These are phyloP conservation scores for Tricholoma furcatifolium DNA, from an alignment of 768 basidiomycete genomes.

Conservation along the genomic window DNA sequence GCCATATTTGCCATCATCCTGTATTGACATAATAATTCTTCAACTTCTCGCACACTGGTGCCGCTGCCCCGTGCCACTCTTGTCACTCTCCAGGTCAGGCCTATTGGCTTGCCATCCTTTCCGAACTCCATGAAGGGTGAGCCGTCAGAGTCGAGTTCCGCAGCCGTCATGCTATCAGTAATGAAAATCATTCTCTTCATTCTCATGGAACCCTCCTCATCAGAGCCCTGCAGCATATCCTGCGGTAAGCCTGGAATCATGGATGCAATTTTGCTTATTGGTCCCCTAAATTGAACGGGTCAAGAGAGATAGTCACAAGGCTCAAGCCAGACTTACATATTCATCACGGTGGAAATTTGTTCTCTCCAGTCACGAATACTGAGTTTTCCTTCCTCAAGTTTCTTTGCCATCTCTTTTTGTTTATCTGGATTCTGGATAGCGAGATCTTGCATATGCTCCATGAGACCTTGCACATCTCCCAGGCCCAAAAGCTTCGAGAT, in stretches of 20 bases:
- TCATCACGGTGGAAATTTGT: slow-evolving; percentile 97
- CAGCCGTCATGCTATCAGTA: slow-evolving; percentile 94
- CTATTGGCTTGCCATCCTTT: slow-evolving; percentile 80
- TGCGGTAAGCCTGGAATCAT: slow-evolving; percentile 98
- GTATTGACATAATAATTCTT: slow-evolving; percentile 94
- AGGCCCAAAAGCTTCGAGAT: slow-evolving; percentile 94
- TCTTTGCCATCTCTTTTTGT: slow-evolving; percentile 97
- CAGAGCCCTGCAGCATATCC: slow-evolving; percentile 86
- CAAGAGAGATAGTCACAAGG: slow-evolving; percentile 9
- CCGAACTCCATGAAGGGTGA: slow-evolving; percentile 82
- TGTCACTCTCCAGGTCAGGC: slow-evolving; percentile 87
- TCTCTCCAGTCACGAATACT: slow-evolving; percentile 98
- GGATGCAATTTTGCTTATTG: slow-evolving; percentile 95
- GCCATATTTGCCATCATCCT: slow-evolving; percentile 99
- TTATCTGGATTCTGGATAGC: slow-evolving; percentile 93
- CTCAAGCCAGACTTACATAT: slow-evolving; percentile 63
- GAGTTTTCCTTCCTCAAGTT: slow-evolving; percentile 94
- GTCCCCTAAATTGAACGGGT: slow-evolving; percentile 65
- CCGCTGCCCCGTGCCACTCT: slow-evolving; percentile 93
- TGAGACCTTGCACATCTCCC: slow-evolving; percentile 94
- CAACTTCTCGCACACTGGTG: slow-evolving; percentile 95
- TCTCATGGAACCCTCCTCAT: slow-evolving; percentile 86
- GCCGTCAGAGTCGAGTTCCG: slow-evolving; percentile 95
- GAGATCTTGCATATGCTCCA: slow-evolving; percentile 98
- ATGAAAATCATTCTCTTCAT: slow-evolving; percentile 99